phyloP scores from a whole-genome alignment of 306 rosid species.

The Senna tora region DNA sequence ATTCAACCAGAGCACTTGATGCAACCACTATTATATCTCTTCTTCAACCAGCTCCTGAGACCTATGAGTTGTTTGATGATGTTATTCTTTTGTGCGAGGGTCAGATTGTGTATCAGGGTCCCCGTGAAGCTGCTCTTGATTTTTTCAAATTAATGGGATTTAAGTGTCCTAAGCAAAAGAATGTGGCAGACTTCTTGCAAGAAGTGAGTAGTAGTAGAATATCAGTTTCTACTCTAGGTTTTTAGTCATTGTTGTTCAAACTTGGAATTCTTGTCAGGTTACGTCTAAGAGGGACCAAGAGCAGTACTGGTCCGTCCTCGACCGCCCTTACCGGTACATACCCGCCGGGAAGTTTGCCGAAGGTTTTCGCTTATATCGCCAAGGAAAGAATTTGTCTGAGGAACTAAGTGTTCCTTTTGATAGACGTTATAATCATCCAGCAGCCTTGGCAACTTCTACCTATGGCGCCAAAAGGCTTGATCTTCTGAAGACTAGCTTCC shows the following conservation, averaged over 20 bases:
- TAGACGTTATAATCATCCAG: constrained; percentile 86
- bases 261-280: constrained; percentile 56
- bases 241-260: constrained; percentile 38
- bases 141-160: constrained; percentile 90
- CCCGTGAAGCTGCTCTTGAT: constrained; percentile 73
- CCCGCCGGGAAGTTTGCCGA: constrained; percentile 81
- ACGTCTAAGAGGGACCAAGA: constrained; percentile 95
- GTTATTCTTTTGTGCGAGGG: constrained; percentile 93
- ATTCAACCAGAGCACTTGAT: constrained; percentile 89
- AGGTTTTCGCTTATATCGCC: constrained; percentile 68
- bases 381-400: constrained; percentile 72
- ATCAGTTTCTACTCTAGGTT: background rate
- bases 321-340: constrained; percentile 79
- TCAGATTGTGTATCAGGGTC: constrained; percentile 91
- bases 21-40: constrained; percentile 90
- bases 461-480: constrained; percentile 70
- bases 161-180: constrained; percentile 85
- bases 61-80: constrained; percentile 96
- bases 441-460: constrained; percentile 79
- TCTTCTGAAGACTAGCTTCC: constrained; percentile 78
- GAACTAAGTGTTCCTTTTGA: constrained; percentile 77
- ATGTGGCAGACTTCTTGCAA: constrained; percentile 97
- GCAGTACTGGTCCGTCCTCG: constrained; percentile 88
- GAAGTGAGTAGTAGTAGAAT: constrained; percentile 66
- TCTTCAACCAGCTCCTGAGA: constrained; percentile 99